A percentile compares a stretch with the other conserved stretches of the same genome.
phyloP scores from a whole-genome alignment of 192 early-diverging fungal species.

The Coemansia reversa region DNA sequence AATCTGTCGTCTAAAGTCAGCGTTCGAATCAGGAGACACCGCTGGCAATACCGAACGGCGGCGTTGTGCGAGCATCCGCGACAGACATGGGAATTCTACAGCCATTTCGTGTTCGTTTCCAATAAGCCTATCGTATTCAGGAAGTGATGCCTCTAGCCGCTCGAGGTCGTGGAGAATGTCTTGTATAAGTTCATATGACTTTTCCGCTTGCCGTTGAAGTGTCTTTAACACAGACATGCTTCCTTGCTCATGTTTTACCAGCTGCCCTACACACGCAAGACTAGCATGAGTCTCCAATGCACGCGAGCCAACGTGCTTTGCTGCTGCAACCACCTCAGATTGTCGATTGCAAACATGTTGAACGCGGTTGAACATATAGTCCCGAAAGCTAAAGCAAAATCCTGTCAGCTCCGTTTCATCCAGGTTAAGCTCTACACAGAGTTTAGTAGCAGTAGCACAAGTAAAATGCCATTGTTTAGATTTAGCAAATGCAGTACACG shows the following conservation, averaged over 20 bases:
- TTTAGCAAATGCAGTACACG: neutral
- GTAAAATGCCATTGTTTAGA: neutral
- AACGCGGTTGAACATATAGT: conserved; percentile 39
- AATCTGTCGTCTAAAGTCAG: conserved; percentile 32
- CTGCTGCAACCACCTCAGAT: conserved; percentile 24
- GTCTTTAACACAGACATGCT: conserved; percentile 31
- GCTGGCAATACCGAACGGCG: conserved; percentile 19
- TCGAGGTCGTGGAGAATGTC: conserved; percentile 50
- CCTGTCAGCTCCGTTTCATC: conserved; percentile 52
- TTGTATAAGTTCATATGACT: conserved; percentile 52
- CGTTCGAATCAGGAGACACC: conserved; percentile 21
- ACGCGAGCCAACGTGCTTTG: conserved; percentile 37
- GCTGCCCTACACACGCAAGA: conserved; percentile 25
- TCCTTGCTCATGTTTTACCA: conserved; percentile 38
- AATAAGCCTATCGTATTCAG: conserved; percentile 19
- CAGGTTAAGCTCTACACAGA: conserved; percentile 41
- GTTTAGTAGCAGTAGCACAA: neutral
- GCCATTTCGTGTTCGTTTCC: conserved; percentile 14
- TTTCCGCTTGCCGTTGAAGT: conserved; percentile 50
- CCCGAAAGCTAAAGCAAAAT: conserved; percentile 51
- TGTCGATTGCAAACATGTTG: conserved; percentile 44
- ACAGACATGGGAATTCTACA: conserved; percentile 17
- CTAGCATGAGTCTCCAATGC: conserved; percentile 22
- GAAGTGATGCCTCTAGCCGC: conserved; percentile 41
- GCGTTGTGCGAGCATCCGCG: conserved; percentile 24